Percentiles rank a stretch among this genome's conserved stretches.
These are phyloP conservation scores for Backusella circina DNA, from an alignment of 192 early-diverging fungal species.

Conservation along the genomic window DNA sequence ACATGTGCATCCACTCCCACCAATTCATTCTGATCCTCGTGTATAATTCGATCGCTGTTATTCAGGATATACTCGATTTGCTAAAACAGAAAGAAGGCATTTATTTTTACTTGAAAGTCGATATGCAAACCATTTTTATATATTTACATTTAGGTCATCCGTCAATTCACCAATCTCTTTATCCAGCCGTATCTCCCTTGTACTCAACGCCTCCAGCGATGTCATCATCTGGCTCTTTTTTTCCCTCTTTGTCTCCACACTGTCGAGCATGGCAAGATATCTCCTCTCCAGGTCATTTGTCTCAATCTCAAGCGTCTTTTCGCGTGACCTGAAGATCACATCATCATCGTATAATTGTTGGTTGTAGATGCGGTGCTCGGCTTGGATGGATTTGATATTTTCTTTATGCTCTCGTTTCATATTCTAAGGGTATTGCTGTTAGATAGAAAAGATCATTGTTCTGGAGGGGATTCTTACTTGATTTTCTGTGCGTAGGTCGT, in stretches of 20 bases:
- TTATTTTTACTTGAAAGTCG: no score
- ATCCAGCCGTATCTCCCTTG: background rate
- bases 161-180: background rate
- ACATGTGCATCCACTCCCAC: background rate
- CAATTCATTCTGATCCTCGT: background rate
- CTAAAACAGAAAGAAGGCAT: background rate
- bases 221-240: background rate
- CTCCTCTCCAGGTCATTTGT: background rate
- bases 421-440: background rate
- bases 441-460: no score
- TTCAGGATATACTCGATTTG: background rate
- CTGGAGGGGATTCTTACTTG: background rate
- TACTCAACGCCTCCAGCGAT: background rate
- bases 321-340: background rate
- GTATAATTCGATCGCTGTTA: background rate
- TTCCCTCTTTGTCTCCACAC: background rate
- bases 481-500: background rate
- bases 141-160: background rate
- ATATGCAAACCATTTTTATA: background rate
- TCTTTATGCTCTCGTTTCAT: background rate
- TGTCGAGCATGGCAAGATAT: background rate
- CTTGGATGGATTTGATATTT: background rate
- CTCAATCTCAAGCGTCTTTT: background rate
- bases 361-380: background rate
- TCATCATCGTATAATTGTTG: background rate